phyloP scores from a whole-genome alignment of 495 filamentous ascomycete genomes.

The Amorphotheca resinae region DNA sequence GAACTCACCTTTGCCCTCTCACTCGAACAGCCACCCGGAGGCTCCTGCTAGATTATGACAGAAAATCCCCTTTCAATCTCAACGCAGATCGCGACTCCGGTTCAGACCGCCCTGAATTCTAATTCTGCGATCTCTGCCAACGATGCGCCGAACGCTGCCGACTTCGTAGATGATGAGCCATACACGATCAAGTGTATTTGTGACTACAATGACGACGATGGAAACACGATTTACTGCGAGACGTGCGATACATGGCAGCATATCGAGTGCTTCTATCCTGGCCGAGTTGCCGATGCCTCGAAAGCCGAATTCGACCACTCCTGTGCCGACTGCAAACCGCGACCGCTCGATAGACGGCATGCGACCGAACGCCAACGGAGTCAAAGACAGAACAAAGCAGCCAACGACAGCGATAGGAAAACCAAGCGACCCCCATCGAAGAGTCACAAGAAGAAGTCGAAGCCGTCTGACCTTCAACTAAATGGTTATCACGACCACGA shows the following conservation, averaged over 20 bases:
- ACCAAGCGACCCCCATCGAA: conserved; percentile 57
- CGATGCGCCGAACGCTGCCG: conserved; percentile 43
- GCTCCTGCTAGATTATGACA: conserved; percentile 83
- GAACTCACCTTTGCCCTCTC: conserved; percentile 30
- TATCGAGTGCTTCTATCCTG: conserved; percentile 85
- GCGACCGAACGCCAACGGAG: conserved; percentile 56
- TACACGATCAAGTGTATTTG: conserved; percentile 99
- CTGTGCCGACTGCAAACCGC: conserved; percentile 76
- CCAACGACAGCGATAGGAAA: conserved; percentile 48
- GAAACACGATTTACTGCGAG: conserved; percentile 94
- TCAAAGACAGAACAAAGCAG: conserved; percentile 44
- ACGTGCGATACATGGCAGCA: conserved; percentile 96
- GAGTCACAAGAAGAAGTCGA: conserved; percentile 63
- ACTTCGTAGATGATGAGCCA: conserved; percentile 65
- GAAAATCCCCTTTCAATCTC: conserved; percentile 58
- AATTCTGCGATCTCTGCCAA: conserved; percentile 38
- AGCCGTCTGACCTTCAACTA: conserved; percentile 29
- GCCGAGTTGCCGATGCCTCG: conserved; percentile 55
- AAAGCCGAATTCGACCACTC: conserved; percentile 56
- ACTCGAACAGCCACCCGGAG: conserved; percentile 44
- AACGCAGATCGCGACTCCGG: conserved; percentile 38
- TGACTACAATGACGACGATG: conserved; percentile 84
- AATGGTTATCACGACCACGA: conserved; percentile 27
- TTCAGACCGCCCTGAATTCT: conserved; percentile 36
- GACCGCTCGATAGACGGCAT: conserved; percentile 52